Evolutionary conservation across 371 early-diverging fungal species (phyloP).

Genomic region (Circinella umbellata): DNA sequence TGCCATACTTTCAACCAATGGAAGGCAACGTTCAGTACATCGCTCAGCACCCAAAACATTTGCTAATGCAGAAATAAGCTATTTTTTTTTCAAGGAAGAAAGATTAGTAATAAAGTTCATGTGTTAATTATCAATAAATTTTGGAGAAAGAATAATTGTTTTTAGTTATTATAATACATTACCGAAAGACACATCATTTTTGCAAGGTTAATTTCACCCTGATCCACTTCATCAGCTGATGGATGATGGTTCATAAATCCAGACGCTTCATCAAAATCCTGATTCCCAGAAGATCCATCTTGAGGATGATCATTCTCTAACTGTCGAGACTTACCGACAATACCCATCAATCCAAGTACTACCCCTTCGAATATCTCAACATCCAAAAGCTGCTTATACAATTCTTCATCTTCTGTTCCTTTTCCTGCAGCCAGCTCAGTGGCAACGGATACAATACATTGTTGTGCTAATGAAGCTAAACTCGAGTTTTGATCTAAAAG

Average conservation of each 20-base stretch:
- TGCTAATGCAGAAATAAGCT: constrained; percentile 60
- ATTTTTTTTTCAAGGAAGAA: neutral
- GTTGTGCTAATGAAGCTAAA: constrained; percentile 52
- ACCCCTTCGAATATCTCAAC: constrained; percentile 61
- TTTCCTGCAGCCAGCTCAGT: constrained; percentile 40
- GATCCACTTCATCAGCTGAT: constrained; percentile 38
- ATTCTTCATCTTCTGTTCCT: constrained; percentile 20
- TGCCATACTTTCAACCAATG: constrained; percentile 56
- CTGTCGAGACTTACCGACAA: constrained; percentile 35
- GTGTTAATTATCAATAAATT: too few species aligned
- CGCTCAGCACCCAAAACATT: constrained; percentile 50
- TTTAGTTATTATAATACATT: neutral
- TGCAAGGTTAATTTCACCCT: constrained; percentile 60
- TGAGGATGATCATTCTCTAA: constrained; percentile 16
- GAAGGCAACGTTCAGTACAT: constrained; percentile 53
- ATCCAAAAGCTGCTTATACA: constrained; percentile 45
- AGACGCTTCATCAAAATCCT: constrained; percentile 24
- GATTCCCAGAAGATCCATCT: constrained; percentile 2
- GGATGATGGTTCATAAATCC: constrained; percentile 23
- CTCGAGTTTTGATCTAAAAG: constrained; percentile 59
- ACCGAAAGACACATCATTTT: constrained; percentile 67
- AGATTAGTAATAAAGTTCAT: too few species aligned
- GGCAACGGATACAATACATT: constrained; percentile 55
- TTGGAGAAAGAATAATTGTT: too few species aligned
- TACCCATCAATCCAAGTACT: constrained; percentile 47